Evolutionary conservation across 306 rosid genomes (phyloP), one percentile per base, ranked within the genome.

Genomic region (Heteromeles arbutifolia): DNA sequence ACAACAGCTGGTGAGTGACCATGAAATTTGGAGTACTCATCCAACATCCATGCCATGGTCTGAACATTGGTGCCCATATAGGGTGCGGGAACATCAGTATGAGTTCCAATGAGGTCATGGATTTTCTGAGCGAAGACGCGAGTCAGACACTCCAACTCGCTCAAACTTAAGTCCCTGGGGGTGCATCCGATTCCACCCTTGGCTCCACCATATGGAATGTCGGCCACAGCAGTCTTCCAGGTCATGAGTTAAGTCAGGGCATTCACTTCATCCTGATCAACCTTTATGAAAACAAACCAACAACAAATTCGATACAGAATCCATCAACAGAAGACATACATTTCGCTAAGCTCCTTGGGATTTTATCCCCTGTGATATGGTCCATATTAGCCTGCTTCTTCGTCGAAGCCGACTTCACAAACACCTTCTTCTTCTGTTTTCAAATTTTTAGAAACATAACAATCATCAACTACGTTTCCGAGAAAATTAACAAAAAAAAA

Each of bases 31-130:
- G 92, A 88, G 83, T 86, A 86, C 76, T 88, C 92, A 52, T 88
- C 92, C 83, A 88, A 86, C 75, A 88, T 88, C 90, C 90, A 88
- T 9, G 92, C 90, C 92, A 86, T 86, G 21, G 90, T 88, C 88
- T 88, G 92, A 12, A 90, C 77, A 75, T 88, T 88, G 13, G 88
- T 88, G 53, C 92, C 92, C 92, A 88, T 88, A 79, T 88, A 90
- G 2, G 92, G 92, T 29, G 92, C 92, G 4, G 92, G 92, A 67
- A 88, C 87, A 73, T 88, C 92, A 1, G 90, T 88, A 69, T 88
- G 89, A 64, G 73, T 81, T 25, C 92, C 92, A 28, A 88, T 88
- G 39, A 88, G 87, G 69, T 88, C 92, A 18, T 88, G 92, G 62
- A 88, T 84, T 66, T 86, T 88, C 75, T 86, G 90, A 3, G 90